A percentile compares a stretch with the other conserved stretches of the same genome.
Evolutionary conservation across 345 rosid species (phyloP).

Genomic region (Boechera divaricarpa): DNA sequence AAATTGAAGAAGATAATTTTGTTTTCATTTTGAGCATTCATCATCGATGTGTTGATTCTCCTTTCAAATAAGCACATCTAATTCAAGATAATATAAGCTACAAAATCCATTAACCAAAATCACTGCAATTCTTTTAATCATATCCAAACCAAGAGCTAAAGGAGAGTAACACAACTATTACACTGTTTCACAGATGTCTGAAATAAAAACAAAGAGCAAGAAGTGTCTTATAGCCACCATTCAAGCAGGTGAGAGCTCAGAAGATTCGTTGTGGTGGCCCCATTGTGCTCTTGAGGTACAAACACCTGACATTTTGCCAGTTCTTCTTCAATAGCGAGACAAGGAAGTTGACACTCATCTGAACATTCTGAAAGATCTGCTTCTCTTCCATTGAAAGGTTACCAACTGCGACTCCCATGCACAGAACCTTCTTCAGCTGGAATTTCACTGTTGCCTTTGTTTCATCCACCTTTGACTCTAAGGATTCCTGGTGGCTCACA

Average conservation of each 20-base stretch:
- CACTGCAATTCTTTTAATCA: no score
- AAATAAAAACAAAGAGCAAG: background rate
- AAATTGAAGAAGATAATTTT: no score
- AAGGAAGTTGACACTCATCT: slow-evolving; percentile 64
- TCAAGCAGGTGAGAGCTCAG: no score
- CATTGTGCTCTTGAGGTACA: slow-evolving; percentile 63
- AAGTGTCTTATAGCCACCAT: no score
- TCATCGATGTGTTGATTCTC: no score
- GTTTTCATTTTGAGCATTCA: no score
- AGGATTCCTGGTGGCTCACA: slow-evolving; percentile 62
- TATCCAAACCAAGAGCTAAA: no score
- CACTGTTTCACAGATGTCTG: no score
- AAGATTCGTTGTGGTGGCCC: slow-evolving; percentile 60
- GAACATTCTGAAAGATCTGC: slow-evolving; percentile 73
- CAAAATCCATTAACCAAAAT: slow-evolving; percentile 16
- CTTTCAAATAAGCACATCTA: no score
- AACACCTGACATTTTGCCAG: slow-evolving; percentile 73
- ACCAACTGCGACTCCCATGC: slow-evolving; percentile 76
- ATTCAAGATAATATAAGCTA: background rate
- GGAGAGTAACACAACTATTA: no score
- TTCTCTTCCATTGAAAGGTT: slow-evolving; percentile 67
- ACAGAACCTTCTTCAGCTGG: slow-evolving; percentile 66
- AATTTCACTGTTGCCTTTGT: slow-evolving; percentile 66
- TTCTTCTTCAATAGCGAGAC: slow-evolving; percentile 70
- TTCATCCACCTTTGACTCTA: slow-evolving; percentile 57